Evolutionary conservation across 148 eudicot species (phyloP).

Genomic region (Simmondsia chinensis): DNA sequence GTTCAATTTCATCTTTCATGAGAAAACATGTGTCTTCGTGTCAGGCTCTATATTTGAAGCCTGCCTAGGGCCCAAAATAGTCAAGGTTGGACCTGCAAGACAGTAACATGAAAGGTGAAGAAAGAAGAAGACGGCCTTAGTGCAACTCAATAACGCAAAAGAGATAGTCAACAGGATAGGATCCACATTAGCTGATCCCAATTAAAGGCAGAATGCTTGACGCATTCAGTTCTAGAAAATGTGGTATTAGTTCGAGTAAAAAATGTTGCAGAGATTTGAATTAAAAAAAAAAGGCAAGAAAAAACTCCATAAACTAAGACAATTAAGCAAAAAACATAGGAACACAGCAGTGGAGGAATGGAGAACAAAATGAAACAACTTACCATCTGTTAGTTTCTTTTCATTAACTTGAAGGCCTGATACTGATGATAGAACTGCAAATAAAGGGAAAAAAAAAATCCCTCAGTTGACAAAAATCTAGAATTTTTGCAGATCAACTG

Average conservation of each 20-base stretch:
- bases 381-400: slow-evolving; percentile 40
- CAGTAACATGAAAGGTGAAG: too few species aligned
- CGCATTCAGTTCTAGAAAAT: not conserved
- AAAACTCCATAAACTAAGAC: not conserved
- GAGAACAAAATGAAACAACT: slow-evolving; percentile 9
- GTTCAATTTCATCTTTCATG: too few species aligned
- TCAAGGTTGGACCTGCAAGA: too few species aligned
- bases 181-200: too few species aligned
- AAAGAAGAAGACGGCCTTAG: too few species aligned
- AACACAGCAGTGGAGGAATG: slow-evolving; percentile 1
- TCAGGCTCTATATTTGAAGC: too few species aligned
- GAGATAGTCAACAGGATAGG: too few species aligned
- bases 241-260: not conserved
- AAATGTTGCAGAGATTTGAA: not conserved
- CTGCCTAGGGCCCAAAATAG: too few species aligned
- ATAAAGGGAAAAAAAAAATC: slow-evolving; percentile 2
- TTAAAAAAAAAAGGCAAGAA: not conserved
- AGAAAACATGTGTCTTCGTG: too few species aligned
- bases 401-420: slow-evolving; percentile 73
- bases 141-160: too few species aligned
- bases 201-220: too few species aligned
- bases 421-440: slow-evolving; percentile 81
- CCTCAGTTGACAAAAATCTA: slow-evolving; percentile 1
- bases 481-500: not conserved
- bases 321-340: not conserved